Conservation (phyloP, 2,329 filamentous ascomycete genomes). For the Hymenoscyphus scutula region DNA sequence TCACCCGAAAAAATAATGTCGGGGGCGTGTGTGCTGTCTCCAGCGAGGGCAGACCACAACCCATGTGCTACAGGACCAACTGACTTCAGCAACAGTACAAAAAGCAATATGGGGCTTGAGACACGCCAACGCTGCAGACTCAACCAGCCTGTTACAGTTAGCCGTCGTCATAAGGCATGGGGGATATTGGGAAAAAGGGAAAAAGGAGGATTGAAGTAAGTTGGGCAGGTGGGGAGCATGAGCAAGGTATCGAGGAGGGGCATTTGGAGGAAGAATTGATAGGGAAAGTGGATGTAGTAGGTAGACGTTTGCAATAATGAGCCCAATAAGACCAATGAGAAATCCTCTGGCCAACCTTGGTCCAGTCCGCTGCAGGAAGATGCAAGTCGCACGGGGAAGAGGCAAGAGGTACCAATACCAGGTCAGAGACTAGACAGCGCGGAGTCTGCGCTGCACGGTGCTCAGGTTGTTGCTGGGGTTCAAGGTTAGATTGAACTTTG, state of each 20-base stretch:
- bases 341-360: constrained; percentile 3
- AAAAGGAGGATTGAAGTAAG: constrained; percentile 23
- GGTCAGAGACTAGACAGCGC: constrained; percentile 9
- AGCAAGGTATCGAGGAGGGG: constrained; percentile 22
- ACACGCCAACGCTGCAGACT: constrained; percentile 34
- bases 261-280: constrained; percentile 24
- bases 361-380: constrained; percentile 26
- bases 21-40: constrained; percentile 36
- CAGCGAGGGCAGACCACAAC: constrained; percentile 33
- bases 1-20: constrained; percentile 30
- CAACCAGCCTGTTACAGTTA: constrained; percentile 30
- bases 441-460: constrained; percentile 1
- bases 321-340: constrained; percentile 18
- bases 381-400: constrained; percentile 18
- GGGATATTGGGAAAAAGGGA: constrained; percentile 10
- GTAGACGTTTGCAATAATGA: constrained; percentile 16
- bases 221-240: constrained; percentile 26
- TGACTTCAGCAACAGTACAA: constrained; percentile 28
- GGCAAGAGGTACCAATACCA: constrained; percentile 23
- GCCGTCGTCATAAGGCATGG: constrained; percentile 29
- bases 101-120: constrained; percentile 31
- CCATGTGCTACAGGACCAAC: constrained; percentile 33
- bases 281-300: constrained; percentile 11
- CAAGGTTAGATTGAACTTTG: neutral
- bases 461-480: neutral